These are phyloP conservation scores for Taxillus chinensis DNA, from an alignment of 164 flowering plant species.

Conservation along the genomic window DNA sequence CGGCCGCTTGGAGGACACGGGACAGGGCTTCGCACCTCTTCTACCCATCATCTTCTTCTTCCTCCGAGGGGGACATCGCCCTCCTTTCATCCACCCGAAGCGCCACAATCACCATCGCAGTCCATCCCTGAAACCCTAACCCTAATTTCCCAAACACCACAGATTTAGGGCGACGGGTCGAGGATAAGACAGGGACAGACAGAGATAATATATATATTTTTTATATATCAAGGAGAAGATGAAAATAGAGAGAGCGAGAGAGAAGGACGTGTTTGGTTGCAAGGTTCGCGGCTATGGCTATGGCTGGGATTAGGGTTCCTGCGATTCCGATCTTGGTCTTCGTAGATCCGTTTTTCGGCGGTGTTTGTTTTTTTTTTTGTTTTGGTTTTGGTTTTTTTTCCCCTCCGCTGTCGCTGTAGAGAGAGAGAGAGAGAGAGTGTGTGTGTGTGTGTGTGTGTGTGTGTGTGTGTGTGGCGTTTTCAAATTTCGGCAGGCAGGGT, in stretches of 20 bases:
- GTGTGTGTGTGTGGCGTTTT: slow-evolving; percentile 11
- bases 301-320: slow-evolving; percentile 34
- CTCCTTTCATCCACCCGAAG: slow-evolving; percentile 32
- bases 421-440: slow-evolving; percentile 1
- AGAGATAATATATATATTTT: too few relatives aligned
- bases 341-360: slow-evolving; percentile 23
- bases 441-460: neutral
- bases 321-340: slow-evolving; percentile 12
- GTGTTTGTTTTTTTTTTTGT: slow-evolving; percentile 1
- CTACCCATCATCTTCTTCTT: slow-evolving; percentile 61
- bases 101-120: slow-evolving; percentile 14
- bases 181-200: neutral
- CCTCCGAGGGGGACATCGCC: slow-evolving; percentile 43
- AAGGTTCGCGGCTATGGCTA: neutral
- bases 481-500: slow-evolving; percentile 16
- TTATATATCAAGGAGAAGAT: too few relatives aligned
- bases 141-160: slow-evolving; percentile 5
- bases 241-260: neutral
- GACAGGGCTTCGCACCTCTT: slow-evolving; percentile 46
- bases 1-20: slow-evolving; percentile 38
- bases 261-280: neutral
- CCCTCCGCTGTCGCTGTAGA: slow-evolving; percentile 8
- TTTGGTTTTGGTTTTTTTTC: slow-evolving; percentile 11
- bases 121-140: slow-evolving; percentile 27
- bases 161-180: neutral